Conservation (phyloP, 257 asterid genomes). For the Lithospermum erythrorhizon region DNA sequence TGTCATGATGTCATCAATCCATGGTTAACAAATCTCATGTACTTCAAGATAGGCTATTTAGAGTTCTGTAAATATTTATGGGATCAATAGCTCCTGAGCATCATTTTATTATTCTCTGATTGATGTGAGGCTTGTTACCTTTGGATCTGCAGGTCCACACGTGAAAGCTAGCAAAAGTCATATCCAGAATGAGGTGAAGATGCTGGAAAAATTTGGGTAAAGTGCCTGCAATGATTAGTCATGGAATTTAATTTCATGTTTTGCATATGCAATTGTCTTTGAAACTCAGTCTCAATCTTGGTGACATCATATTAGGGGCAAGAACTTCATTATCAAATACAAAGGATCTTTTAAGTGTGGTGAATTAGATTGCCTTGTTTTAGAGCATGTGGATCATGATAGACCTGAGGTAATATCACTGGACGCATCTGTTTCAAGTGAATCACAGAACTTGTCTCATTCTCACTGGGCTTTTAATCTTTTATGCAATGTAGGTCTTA, state of each 20-base stretch:
- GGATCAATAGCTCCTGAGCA: background rate
- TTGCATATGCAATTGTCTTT: constrained; percentile 7
- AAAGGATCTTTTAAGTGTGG: constrained; percentile 67
- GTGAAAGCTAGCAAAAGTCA: constrained; percentile 56
- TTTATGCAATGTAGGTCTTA: constrained; percentile 40
- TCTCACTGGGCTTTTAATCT: constrained; percentile 2
- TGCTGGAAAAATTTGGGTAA: constrained; percentile 93
- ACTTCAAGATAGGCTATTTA: background rate
- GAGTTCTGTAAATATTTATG: background rate
- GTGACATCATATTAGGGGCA: constrained; percentile 55
- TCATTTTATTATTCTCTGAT: background rate
- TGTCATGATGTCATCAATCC: background rate
- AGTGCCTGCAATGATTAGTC: constrained; percentile 3
- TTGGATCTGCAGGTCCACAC: constrained; percentile 67
- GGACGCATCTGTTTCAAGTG: constrained; percentile 10
- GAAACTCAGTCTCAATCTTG: constrained; percentile 6
- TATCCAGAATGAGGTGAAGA: constrained; percentile 77
- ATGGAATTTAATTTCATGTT: background rate
- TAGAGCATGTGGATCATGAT: constrained; percentile 85
- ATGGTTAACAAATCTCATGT: background rate
- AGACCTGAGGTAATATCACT: constrained; percentile 74
- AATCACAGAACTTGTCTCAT: constrained; percentile 1
- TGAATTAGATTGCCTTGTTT: constrained; percentile 61
- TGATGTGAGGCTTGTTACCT: constrained; percentile 5
- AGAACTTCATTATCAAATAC: constrained; percentile 61